Evolutionary conservation across 306 rosid genomes (phyloP).

Genomic region (Citrullus amarus): DNA sequence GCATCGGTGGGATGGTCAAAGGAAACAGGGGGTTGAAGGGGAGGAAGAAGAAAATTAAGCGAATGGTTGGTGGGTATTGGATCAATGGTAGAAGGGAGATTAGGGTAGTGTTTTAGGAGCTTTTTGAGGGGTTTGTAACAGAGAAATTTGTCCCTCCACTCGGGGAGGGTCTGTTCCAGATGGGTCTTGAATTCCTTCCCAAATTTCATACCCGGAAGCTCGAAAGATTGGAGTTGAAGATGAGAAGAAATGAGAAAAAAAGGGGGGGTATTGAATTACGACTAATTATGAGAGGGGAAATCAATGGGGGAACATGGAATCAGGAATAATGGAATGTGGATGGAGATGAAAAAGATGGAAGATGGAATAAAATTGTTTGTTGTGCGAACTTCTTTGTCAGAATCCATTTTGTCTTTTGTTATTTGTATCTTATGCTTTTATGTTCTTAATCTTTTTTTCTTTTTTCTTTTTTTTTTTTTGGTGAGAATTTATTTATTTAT

Average conservation of each 20-base stretch:
- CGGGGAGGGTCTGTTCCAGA: slow-evolving; percentile 84
- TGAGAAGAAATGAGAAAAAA: not conserved
- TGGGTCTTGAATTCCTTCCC: slow-evolving; percentile 87
- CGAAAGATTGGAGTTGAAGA: not conserved
- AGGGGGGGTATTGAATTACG: not conserved
- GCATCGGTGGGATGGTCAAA: not conserved
- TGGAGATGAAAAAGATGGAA: not conserved
- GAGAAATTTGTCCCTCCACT: slow-evolving; percentile 95
- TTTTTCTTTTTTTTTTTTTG: too few species aligned
- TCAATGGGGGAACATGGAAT: slow-evolving; percentile 10
- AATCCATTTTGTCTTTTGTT: not conserved
- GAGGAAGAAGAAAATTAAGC: slow-evolving; percentile 21
- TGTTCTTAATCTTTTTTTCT: not conserved
- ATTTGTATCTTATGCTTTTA: not conserved
- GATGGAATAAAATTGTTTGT: not conserved
- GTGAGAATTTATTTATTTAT: too few species aligned
- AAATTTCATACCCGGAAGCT: slow-evolving; percentile 49
- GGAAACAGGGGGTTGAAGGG: not conserved
- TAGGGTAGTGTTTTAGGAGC: slow-evolving; percentile 41
- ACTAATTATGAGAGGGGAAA: not conserved
- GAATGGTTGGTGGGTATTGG: not conserved
- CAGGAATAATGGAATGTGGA: not conserved
- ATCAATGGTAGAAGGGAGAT: not conserved
- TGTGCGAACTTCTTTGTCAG: not conserved
- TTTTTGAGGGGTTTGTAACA: slow-evolving; percentile 87